Conservation (phyloP, 495 filamentous ascomycete genomes). For the Elasticomyces elasticus region DNA sequence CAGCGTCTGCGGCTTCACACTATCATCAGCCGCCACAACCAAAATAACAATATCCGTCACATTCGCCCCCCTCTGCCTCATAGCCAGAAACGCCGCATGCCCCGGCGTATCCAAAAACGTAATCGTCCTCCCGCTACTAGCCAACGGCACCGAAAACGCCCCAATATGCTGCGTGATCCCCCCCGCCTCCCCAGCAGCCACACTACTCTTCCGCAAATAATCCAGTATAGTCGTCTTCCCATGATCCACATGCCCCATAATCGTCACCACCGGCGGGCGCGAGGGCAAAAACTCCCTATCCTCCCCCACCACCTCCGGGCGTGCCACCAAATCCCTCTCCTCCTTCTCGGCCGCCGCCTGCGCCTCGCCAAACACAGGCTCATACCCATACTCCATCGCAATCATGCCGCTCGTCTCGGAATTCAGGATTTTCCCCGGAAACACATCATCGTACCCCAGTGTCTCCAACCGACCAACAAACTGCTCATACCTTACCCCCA, state of each 20-base stretch:
- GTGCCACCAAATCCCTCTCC: slow-evolving; percentile 59
- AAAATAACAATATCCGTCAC: slow-evolving; percentile 96
- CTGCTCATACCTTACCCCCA: slow-evolving; percentile 59
- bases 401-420: slow-evolving; percentile 84
- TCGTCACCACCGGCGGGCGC: slow-evolving; percentile 90
- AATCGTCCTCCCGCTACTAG: slow-evolving; percentile 50
- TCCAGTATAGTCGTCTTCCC: slow-evolving; percentile 97
- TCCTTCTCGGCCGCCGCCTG: slow-evolving; percentile 40
- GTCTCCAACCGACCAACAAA: slow-evolving; percentile 67
- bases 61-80: slow-evolving; percentile 91
- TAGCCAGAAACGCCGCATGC: slow-evolving; percentile 87
- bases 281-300: slow-evolving; percentile 60
- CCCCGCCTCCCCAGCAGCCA: slow-evolving; percentile 83
- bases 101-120: slow-evolving; percentile 98
- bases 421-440: slow-evolving; percentile 71
- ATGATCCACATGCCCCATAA: slow-evolving; percentile 99
- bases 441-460: slow-evolving; percentile 76
- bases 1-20: slow-evolving; percentile 92
- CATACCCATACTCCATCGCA: slow-evolving; percentile 85
- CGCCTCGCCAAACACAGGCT: slow-evolving; percentile 54
- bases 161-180: slow-evolving; percentile 99
- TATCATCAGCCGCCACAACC: slow-evolving; percentile 94
- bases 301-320: slow-evolving; percentile 48
- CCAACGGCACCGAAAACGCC: slow-evolving; percentile 85
- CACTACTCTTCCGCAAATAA: slow-evolving; percentile 83